Percentiles rank a stretch among this genome's conserved stretches.
These are phyloP conservation scores for Penicillium vulpinum DNA, from an alignment of 2,329 filamentous ascomycete genomes.

Conservation along the genomic window DNA sequence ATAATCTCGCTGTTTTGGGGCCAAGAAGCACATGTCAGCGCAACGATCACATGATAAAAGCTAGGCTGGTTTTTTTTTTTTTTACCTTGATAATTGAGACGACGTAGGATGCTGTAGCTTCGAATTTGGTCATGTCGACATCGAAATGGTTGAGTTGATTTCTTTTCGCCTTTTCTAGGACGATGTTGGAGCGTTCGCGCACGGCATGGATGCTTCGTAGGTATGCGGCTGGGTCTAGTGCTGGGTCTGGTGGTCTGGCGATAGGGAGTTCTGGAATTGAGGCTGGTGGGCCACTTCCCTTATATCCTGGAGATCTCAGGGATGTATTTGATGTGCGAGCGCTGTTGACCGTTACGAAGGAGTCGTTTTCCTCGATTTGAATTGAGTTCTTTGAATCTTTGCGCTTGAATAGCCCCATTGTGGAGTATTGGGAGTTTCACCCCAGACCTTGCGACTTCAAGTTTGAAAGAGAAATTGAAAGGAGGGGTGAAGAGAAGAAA, in stretches of 20 bases:
- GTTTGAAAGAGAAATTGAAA: neutral
- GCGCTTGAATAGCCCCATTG: slow-evolving; percentile 50
- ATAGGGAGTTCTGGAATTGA: slow-evolving; percentile 74
- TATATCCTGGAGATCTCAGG: slow-evolving; percentile 52
- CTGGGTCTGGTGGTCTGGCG: slow-evolving; percentile 81
- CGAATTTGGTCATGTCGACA: slow-evolving; percentile 81
- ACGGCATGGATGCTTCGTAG: slow-evolving; percentile 87
- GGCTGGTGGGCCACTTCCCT: slow-evolving; percentile 49
- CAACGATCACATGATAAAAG: neutral
- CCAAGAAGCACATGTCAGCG: neutral
- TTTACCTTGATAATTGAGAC: slow-evolving; percentile 90
- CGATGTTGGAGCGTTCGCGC: slow-evolving; percentile 71
- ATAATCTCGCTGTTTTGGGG: slow-evolving; percentile 62
- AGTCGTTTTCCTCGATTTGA: slow-evolving; percentile 39
- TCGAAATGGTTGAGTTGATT: slow-evolving; percentile 84
- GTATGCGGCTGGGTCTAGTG: slow-evolving; percentile 84
- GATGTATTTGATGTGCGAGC: slow-evolving; percentile 49
- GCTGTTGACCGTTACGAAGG: slow-evolving; percentile 43
- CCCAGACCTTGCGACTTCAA: neutral
- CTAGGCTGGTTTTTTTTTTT: neutral
- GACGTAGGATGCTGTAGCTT: slow-evolving; percentile 80
- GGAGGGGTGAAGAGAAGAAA: neutral
- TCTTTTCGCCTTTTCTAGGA: slow-evolving; percentile 73
- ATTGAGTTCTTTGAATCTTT: slow-evolving; percentile 45
- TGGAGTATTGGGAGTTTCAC: slow-evolving; percentile 8